Percentiles rank a stretch among this genome's conserved stretches.
phyloP scores from a whole-genome alignment of 176 grass and related monocot species.

The Thinopyrum elongatum region DNA sequence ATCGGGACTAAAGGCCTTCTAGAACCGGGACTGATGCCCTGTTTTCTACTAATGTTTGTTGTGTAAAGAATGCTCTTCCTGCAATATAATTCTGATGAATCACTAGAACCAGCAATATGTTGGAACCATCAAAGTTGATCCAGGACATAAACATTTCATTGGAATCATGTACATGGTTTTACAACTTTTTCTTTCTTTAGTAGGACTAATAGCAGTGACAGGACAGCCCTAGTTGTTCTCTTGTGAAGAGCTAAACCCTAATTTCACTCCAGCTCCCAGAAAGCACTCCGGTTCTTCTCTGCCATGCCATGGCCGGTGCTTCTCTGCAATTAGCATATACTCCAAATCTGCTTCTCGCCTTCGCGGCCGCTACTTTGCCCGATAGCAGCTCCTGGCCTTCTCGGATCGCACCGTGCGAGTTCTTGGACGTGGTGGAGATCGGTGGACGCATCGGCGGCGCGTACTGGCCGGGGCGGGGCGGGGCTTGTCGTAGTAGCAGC shows the following conservation, averaged over 20 bases:
- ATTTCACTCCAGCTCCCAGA: slow-evolving; percentile 20
- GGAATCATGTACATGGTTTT: too few species aligned
- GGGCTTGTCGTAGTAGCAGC: neutral
- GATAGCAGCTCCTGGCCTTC: neutral
- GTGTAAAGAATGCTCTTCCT: too few species aligned
- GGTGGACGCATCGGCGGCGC: neutral
- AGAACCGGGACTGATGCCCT: too few species aligned
- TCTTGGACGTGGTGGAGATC: neutral
- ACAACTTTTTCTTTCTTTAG: too few species aligned
- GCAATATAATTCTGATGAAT: too few species aligned
- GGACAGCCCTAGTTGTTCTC: too few species aligned
- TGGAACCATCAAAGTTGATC: too few species aligned
- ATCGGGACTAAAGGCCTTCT: too few species aligned
- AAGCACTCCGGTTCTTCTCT: neutral
- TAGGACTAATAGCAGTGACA: too few species aligned
- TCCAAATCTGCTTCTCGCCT: neutral
- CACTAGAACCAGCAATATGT: too few species aligned
- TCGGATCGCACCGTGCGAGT: neutral
- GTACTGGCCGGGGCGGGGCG: neutral
- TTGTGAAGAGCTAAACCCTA: slow-evolving; percentile 7
- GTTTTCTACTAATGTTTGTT: too few species aligned
- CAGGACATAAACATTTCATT: too few species aligned
- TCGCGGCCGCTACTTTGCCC: neutral
- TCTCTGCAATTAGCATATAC: neutral
- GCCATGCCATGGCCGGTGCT: neutral